These are phyloP conservation scores for Silene vulgaris DNA, from an alignment of 179 eudicot species.

Conservation along the genomic window DNA sequence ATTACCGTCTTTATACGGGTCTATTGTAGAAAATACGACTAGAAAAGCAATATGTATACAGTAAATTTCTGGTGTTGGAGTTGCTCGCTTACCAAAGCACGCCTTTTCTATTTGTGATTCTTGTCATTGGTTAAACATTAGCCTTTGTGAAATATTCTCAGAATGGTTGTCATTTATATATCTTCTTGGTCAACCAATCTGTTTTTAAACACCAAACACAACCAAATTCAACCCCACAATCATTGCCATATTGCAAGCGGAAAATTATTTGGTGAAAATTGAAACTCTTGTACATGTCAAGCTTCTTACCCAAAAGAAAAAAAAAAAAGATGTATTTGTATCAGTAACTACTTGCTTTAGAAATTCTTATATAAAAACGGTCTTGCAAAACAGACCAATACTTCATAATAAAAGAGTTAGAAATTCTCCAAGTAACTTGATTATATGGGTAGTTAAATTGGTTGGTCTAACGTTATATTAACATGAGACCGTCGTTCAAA, in stretches of 20 bases:
- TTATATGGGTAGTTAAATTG: not conserved
- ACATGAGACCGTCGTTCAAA: not conserved
- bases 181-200: constrained; percentile 16
- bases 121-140: constrained; percentile 3
- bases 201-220: constrained; percentile 16
- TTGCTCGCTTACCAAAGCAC: constrained; percentile 13
- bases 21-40: not conserved
- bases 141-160: not conserved
- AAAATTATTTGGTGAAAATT: not conserved
- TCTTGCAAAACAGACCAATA: not conserved
- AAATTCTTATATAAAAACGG: too few species aligned
- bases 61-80: constrained; percentile 3
- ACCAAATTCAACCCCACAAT: constrained; percentile 10
- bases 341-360: too few species aligned
- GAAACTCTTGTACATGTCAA: not conserved
- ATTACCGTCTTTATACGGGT: not conserved
- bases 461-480: not conserved
- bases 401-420: not conserved
- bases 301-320: too few species aligned
- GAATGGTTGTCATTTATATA: not conserved
- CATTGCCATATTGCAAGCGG: not conserved
- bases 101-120: not conserved
- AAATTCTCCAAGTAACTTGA: not conserved
- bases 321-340: too few species aligned
- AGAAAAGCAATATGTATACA: not conserved